Evolutionary conservation across 148 eudicot genomes (phyloP).

Genomic region (Nyssa sinensis): DNA sequence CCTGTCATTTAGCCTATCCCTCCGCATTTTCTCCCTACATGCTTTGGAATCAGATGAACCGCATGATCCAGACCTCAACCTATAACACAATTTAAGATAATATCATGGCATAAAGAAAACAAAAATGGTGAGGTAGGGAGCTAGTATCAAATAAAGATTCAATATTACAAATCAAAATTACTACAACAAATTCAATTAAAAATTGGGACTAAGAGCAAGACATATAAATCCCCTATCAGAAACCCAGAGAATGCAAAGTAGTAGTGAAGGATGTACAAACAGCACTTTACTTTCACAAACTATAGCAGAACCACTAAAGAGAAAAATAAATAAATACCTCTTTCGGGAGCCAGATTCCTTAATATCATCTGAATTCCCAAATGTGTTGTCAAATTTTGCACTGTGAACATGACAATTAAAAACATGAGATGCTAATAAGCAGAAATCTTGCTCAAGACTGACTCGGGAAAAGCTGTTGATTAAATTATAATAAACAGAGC

Average conservation of each 20-base stretch:
- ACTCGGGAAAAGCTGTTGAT: neutral
- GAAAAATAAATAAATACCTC: slow-evolving; percentile 5
- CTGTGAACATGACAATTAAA: slow-evolving; percentile 12
- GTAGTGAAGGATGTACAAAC: neutral
- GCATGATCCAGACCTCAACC: slow-evolving; percentile 35
- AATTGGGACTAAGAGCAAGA: neutral
- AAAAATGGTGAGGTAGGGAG: neutral
- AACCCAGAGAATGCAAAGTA: neutral
- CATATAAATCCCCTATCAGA: neutral
- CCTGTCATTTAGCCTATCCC: slow-evolving; percentile 45
- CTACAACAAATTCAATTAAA: too few relatives aligned
- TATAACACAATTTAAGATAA: neutral
- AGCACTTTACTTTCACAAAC: neutral
- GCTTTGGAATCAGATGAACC: slow-evolving; percentile 41
- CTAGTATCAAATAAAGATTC: neutral
- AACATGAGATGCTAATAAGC: neutral
- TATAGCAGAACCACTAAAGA: neutral
- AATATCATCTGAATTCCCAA: neutral
- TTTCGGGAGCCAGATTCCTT: slow-evolving; percentile 21
- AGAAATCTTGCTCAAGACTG: neutral
- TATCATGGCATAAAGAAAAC: neutral
- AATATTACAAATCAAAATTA: too few relatives aligned
- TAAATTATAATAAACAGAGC: neutral
- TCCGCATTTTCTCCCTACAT: slow-evolving; percentile 49
- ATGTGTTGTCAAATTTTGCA: slow-evolving; percentile 14